Evolutionary conservation across 2,329 filamentous ascomycete genomes (phyloP), one percentile per base, ranked within the genome.

Genomic region (Ophiosphaerella korrae): DNA sequence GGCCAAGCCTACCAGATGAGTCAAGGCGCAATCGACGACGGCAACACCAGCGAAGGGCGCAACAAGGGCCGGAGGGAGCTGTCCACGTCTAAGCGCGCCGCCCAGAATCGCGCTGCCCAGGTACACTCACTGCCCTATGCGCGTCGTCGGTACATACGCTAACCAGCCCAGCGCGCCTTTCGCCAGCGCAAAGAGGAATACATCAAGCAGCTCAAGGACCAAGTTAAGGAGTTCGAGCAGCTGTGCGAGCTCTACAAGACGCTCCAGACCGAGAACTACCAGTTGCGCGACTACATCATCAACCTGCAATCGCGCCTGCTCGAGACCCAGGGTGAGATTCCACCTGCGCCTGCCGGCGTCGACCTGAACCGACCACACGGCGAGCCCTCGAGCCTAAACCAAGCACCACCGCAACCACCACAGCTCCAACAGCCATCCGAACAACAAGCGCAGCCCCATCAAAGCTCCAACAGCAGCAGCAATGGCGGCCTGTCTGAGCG

Each of bases 121-220:
- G 94, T 97, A 83, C 9, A 55, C 49, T 7, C 34, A 16, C n/a
- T 33, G 14, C 8, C 23, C 18, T 21, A 23, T 35, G 37, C 38
- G 31, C 51, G 12, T 40, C 14, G 24, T 8, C 13, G 3, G 8
- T 38, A 60, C 51, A 47, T 26, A 14, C 9, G 59, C 65, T 71
- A 51, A 70, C 58, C 3, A 12, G 14, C 7, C 18, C 60, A 99
- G 93, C 86, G 94, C 72, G 94, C 94, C 36, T 99, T 99, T 77
- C 90, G 94, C 36, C 92, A 97, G 77, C 89, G 94, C 57, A 99
- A 99, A 73, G 94, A 99, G 76, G 90, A 90, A 39, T 97, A 99
- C 74, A 99, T 99, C 74, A 96, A 96, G 79, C 95, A 96, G 73
- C 83, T 99, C 6, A 94, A 99, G 75, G 89, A 94, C 70, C 90